A percentile compares a stretch with the other conserved stretches of the same genome.
Conservation (phyloP, 1,139 yeast species). For the Scheffersomyces parashehatae region DNA sequence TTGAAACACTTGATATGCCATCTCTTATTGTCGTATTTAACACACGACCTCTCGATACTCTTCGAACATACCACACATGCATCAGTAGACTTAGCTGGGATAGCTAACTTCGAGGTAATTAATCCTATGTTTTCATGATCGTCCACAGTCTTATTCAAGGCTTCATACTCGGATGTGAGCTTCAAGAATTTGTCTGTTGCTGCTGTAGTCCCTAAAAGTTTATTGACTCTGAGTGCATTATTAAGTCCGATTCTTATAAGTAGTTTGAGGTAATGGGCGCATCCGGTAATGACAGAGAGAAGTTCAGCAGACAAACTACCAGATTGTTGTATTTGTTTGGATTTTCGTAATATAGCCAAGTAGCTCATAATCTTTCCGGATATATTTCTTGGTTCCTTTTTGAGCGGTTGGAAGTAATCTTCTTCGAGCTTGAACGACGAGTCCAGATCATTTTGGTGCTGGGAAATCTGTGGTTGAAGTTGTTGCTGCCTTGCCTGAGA, state of each 20-base stretch:
- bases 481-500: conserved; percentile 6
- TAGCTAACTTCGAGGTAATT: conserved; percentile 37
- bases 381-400: conserved; percentile 86
- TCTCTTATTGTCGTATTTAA: conserved; percentile 58
- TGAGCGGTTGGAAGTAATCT: conserved; percentile 32
- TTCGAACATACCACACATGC: conserved; percentile 69
- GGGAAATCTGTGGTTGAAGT: conserved; percentile 4
- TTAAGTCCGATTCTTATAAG: conserved; percentile 79
- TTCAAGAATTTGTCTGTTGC: conserved; percentile 67
- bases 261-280: conserved; percentile 90
- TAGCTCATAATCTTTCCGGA: conserved; percentile 79
- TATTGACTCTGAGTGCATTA: conserved; percentile 70
- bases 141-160: conserved; percentile 16
- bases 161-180: conserved; percentile 50
- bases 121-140: conserved; percentile 33
- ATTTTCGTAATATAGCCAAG: conserved; percentile 66
- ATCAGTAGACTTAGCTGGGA: conserved; percentile 74
- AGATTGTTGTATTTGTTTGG: conserved; percentile 47
- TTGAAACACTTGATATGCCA: conserved; percentile 81
- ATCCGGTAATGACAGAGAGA: conserved; percentile 81
- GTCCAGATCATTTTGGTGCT: conserved; percentile 9
- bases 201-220: conserved; percentile 52
- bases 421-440: conserved; percentile 8
- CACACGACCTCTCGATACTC: conserved; percentile 82
- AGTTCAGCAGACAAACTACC: conserved; percentile 62